Evolutionary conservation across 495 filamentous ascomycete species (phyloP).

Genomic region (Trichoderma reesei): DNA sequence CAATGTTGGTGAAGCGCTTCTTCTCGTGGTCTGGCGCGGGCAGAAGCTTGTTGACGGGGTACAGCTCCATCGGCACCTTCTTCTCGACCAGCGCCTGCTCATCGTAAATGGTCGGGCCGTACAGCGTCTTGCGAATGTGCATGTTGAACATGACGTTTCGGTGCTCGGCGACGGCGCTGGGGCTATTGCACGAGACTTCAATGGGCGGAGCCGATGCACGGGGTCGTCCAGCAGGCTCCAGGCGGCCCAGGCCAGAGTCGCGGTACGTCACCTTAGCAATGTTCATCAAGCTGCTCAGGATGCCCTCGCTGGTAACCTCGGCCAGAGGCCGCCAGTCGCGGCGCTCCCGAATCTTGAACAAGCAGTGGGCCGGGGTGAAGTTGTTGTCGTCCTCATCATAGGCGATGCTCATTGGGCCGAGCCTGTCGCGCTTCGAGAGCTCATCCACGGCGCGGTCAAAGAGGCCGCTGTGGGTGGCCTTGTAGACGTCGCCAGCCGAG

Average conservation of each 20-base stretch:
- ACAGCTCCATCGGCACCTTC: constrained; percentile 53
- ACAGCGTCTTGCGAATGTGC: constrained; percentile 62
- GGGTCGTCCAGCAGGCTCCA: constrained; percentile 71
- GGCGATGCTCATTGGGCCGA: constrained; percentile 33
- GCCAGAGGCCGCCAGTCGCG: constrained; percentile 56
- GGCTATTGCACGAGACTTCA: constrained; percentile 63
- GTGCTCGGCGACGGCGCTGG: constrained; percentile 54
- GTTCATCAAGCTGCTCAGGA: constrained; percentile 67
- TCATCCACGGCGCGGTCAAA: constrained; percentile 53
- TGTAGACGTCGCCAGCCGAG: constrained; percentile 60
- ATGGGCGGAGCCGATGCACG: constrained; percentile 81
- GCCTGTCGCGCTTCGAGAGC: constrained; percentile 39
- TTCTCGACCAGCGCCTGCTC: constrained; percentile 65
- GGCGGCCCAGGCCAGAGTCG: constrained; percentile 56
- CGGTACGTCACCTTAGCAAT: constrained; percentile 59
- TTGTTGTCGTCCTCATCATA: constrained; percentile 46
- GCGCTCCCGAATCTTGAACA: constrained; percentile 70
- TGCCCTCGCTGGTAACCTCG: constrained; percentile 62
- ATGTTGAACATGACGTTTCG: constrained; percentile 71
- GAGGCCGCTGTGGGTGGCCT: constrained; percentile 46
- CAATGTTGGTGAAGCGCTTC: constrained; percentile 76
- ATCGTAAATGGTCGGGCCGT: constrained; percentile 51
- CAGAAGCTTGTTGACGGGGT: constrained; percentile 54
- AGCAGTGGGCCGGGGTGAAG: constrained; percentile 58
- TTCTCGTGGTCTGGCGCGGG: constrained; percentile 71